These are phyloP conservation scores for Dillenia turbinata DNA, from an alignment of 164 flowering plant species.

Conservation along the genomic window DNA sequence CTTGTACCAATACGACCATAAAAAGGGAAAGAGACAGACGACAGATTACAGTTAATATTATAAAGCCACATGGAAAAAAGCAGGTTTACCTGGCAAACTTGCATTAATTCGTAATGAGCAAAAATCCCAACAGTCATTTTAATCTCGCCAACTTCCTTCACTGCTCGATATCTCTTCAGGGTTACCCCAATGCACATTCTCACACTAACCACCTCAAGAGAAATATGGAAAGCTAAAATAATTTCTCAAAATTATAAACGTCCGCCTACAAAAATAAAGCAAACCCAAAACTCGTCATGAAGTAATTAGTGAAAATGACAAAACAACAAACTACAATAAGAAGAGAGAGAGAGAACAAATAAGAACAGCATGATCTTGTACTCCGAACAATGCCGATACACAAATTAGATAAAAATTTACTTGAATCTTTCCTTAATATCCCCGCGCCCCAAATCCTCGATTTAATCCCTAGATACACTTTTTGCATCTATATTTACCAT, in stretches of 20 bases:
- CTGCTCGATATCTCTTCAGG: conserved; percentile 41
- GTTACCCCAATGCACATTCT: conserved; percentile 63
- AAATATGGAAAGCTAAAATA: not conserved
- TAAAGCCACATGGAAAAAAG: not conserved
- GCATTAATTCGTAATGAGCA: conserved; percentile 58
- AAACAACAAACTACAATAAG: not conserved
- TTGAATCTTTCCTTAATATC: not conserved
- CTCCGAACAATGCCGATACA: not conserved
- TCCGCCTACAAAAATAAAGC: conserved; percentile 21
- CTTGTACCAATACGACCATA: no score
- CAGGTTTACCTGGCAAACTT: conserved; percentile 66
- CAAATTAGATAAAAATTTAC: not conserved
- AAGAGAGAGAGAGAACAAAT: not conserved
- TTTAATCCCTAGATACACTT: no score
- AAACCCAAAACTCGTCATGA: not conserved
- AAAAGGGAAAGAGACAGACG: not conserved
- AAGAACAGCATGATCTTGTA: not conserved
- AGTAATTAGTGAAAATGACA: not conserved
- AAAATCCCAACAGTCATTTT: conserved; percentile 57
- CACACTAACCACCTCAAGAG: conserved; percentile 25
- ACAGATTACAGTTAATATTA: no score
- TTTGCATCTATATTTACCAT: no score
- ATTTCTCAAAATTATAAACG: not conserved
- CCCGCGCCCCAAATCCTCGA: not conserved
- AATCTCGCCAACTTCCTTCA: conserved; percentile 47